Conservation (phyloP, 768 basidiomycete species). For the Phaeolepiota aurea region DNA sequence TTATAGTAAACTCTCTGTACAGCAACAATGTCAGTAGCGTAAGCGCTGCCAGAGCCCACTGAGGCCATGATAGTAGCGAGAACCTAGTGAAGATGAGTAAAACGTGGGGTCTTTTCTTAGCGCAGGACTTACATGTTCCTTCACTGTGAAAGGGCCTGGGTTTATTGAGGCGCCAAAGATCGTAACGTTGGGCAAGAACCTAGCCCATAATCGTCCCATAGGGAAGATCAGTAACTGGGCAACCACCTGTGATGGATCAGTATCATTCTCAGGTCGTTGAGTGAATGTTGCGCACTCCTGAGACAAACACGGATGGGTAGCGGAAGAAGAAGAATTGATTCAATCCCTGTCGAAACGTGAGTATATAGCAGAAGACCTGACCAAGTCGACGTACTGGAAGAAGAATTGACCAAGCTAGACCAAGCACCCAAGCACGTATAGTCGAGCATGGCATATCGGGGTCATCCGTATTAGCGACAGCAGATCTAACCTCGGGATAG, state of each 20-base stretch:
- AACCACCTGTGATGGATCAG: conserved; percentile 33
- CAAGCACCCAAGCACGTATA: conserved; percentile 65
- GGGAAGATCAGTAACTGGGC: conserved; percentile 67
- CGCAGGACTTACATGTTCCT: conserved; percentile 50
- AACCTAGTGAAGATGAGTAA: conserved; percentile 23
- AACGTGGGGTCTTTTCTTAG: conserved; percentile 6
- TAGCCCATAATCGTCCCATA: conserved; percentile 51
- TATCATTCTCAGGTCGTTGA: conserved; percentile 1
- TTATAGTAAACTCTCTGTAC: conserved; percentile 69
- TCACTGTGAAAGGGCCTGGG: conserved; percentile 67
- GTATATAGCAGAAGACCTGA: background rate
- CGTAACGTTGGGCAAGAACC: conserved; percentile 40
- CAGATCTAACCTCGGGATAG: conserved; percentile 65
- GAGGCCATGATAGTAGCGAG: conserved; percentile 45
- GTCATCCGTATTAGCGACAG: conserved; percentile 67
- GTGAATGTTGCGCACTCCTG: conserved; percentile 25
- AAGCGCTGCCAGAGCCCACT: conserved; percentile 43
- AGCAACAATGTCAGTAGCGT: conserved; percentile 72
- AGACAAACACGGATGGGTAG: conserved; percentile 59
- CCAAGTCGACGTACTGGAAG: conserved; percentile 29
- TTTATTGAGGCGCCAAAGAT: conserved; percentile 47
- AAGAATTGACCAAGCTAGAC: conserved; percentile 60
- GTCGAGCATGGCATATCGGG: conserved; percentile 53
- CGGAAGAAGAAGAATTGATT: conserved; percentile 79
- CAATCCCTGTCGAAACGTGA: conserved; percentile 27